These are phyloP conservation scores for Fusarium sulawesiense DNA, from an alignment of 2,329 filamentous ascomycete species.

Conservation along the genomic window DNA sequence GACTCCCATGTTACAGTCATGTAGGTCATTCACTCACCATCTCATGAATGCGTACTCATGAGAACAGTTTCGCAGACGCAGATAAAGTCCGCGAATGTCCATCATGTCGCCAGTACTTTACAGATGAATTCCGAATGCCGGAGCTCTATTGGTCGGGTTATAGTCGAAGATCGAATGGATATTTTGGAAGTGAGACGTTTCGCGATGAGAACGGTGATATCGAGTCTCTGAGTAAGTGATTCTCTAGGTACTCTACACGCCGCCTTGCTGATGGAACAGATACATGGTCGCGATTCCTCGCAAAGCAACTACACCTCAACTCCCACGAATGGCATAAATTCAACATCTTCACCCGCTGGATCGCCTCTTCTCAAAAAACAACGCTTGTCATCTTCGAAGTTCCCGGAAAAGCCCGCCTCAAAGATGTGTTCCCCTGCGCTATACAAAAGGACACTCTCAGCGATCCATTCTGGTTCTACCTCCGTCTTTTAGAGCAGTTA, in stretches of 20 bases:
- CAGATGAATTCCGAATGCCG: conserved; percentile 24
- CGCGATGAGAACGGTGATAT: conserved; percentile 31
- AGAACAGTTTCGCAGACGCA: conserved; percentile 46
- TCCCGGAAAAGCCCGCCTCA: not conserved
- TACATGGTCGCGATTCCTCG: conserved; percentile 32
- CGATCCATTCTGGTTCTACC: conserved; percentile 34
- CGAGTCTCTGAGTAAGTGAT: conserved; percentile 14
- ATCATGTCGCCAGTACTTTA: conserved; percentile 44
- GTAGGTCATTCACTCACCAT: too few species aligned
- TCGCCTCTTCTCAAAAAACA: conserved; percentile 17
- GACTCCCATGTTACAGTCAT: conserved; percentile 31
- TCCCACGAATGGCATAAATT: conserved; percentile 29
- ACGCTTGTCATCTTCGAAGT: conserved; percentile 25
- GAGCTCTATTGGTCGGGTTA: conserved; percentile 52
- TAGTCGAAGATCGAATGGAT: conserved; percentile 52
- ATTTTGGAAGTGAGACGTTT: conserved; percentile 52
- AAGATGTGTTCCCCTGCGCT: not conserved
- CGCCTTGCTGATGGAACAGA: not conserved
- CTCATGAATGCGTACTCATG: too few species aligned
- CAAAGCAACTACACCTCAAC: conserved; percentile 1
- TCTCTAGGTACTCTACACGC: too few species aligned
- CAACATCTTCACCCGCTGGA: conserved; percentile 30
- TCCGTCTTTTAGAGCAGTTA: conserved; percentile 3
- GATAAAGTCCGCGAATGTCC: conserved; percentile 47
- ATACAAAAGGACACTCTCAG: not conserved